phyloP scores from a whole-genome alignment of 2,329 filamentous ascomycete species.

The Ophiostoma sp. region DNA sequence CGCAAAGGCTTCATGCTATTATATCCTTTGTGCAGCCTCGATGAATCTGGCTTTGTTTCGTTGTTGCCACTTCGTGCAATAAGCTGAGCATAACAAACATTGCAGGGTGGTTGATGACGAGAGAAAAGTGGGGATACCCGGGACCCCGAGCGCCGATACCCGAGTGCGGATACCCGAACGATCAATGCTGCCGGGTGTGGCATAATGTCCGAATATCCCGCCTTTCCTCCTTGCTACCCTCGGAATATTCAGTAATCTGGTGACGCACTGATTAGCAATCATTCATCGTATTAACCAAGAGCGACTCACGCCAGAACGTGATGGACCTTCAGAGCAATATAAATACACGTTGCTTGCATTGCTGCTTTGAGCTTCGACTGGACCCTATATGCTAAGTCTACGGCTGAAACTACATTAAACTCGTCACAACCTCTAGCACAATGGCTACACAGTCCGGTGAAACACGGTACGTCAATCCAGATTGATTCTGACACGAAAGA shows the following conservation, averaged over 20 bases:
- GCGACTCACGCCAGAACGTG: neutral
- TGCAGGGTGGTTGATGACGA: neutral
- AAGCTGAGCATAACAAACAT: neutral
- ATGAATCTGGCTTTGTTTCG: neutral
- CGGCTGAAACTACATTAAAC: no score
- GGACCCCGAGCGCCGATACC: neutral
- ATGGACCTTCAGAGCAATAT: neutral
- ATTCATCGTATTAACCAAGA: neutral
- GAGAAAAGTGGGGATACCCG: constrained; percentile 8
- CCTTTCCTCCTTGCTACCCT: neutral
- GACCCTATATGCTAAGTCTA: neutral
- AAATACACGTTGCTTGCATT: neutral
- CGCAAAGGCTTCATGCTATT: neutral
- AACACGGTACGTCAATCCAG: neutral
- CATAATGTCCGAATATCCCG: neutral
- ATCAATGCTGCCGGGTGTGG: neutral
- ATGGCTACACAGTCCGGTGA: neutral
- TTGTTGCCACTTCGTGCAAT: neutral
- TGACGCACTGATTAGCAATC: neutral
- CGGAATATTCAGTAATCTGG: neutral
- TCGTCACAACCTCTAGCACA: no score
- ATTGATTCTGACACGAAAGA: neutral
- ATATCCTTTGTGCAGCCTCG: neutral
- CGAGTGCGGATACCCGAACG: neutral
- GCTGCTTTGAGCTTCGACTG: neutral